Percentiles rank a stretch among this genome's conserved stretches.
Evolutionary conservation across 73 alveolate species (phyloP).

Genomic region (Uronychia binucleata): DNA sequence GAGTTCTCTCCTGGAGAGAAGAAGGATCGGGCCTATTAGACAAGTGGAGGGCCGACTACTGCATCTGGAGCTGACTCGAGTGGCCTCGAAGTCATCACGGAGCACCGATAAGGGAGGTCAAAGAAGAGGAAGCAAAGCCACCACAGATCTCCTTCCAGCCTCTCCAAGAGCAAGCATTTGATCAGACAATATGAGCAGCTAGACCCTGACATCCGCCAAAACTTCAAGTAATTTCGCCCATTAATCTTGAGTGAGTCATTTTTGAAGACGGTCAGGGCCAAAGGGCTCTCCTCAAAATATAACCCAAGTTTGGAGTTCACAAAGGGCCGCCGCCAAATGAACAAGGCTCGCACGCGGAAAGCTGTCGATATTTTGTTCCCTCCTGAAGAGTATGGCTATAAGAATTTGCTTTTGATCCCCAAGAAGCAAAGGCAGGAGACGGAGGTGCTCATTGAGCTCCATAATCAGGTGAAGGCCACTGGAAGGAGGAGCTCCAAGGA

Average conservation of each 20-base stretch:
- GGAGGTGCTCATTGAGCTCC: background rate
- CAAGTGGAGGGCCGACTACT: background rate
- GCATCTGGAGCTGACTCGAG: background rate
- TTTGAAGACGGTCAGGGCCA: background rate
- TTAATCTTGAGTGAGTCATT: background rate
- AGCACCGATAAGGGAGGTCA: background rate
- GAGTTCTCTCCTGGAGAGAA: background rate
- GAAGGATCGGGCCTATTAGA: too few relatives aligned
- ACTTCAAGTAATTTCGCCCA: background rate
- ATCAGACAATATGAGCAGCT: background rate
- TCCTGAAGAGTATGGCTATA: background rate
- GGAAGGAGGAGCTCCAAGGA: background rate
- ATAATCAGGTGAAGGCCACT: slow-evolving; percentile 30
- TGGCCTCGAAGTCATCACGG: too few relatives aligned
- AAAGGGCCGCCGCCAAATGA: background rate
- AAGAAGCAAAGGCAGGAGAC: background rate
- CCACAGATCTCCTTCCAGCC: background rate
- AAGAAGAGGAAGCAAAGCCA: background rate
- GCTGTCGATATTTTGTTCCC: background rate
- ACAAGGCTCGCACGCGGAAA: background rate
- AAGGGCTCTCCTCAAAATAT: background rate
- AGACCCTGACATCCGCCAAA: background rate
- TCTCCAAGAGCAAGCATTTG: background rate
- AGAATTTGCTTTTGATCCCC: background rate
- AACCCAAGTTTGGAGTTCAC: background rate